phyloP scores from a whole-genome alignment of 257 asterid species.

The Nyctanthes arbortristis region DNA sequence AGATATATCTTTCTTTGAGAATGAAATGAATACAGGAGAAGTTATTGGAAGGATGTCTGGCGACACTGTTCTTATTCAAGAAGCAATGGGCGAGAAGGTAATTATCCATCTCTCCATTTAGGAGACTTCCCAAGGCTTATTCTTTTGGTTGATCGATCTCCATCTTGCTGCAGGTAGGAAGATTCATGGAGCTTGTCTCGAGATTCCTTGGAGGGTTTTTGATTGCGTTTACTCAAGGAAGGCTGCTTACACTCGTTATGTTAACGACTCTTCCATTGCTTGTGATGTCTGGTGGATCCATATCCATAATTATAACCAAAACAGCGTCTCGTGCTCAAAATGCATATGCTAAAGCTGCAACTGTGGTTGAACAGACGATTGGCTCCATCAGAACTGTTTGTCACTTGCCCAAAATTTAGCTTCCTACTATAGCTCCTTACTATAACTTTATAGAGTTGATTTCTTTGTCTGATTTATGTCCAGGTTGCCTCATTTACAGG shows the following conservation, averaged over 20 bases:
- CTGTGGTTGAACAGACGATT: slow-evolving; percentile 60
- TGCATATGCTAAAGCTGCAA: slow-evolving; percentile 67
- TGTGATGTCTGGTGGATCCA: slow-evolving; percentile 48
- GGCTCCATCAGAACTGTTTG: slow-evolving; percentile 71
- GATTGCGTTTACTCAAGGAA: slow-evolving; percentile 59
- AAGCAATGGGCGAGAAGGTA: slow-evolving; percentile 85
- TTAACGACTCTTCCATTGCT: slow-evolving; percentile 54
- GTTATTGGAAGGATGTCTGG: slow-evolving; percentile 69
- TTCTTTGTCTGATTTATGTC: background rate
- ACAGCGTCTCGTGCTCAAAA: slow-evolving; percentile 52
- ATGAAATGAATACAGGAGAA: slow-evolving; percentile 71
- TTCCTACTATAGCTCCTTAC: background rate
- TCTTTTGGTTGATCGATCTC: background rate
- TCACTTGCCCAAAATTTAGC: background rate
- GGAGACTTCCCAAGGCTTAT: background rate
- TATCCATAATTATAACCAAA: slow-evolving; percentile 43
- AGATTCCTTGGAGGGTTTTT: slow-evolving; percentile 66
- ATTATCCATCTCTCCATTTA: background rate
- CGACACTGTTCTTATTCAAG: slow-evolving; percentile 72
- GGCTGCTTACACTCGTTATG: slow-evolving; percentile 76
- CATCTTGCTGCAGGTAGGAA: slow-evolving; percentile 53
- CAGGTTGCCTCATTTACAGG: slow-evolving; percentile 82
- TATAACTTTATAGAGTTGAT: too few relatives aligned
- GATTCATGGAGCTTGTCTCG: slow-evolving; percentile 54
- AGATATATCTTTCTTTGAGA: slow-evolving; percentile 80